Percentiles rank a stretch among this genome's conserved stretches.
Evolutionary conservation across 2,329 filamentous ascomycete species (phyloP).

Genomic region (Calycina herbarum): DNA sequence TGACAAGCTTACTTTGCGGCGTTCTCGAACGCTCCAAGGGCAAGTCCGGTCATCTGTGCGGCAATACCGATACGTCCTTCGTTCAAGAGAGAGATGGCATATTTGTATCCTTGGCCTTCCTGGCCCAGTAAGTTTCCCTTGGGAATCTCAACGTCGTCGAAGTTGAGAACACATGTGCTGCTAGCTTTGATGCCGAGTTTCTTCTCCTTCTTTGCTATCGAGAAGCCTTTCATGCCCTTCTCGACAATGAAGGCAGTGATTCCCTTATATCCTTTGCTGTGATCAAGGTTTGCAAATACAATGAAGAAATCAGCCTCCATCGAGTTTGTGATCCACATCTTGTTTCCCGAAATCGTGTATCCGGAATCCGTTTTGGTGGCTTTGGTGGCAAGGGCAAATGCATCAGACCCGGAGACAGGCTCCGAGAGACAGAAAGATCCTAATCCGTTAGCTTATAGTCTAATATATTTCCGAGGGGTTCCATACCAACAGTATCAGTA

Average conservation of each 20-base stretch:
- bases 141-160: constrained; percentile 92
- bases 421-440: constrained; percentile 91
- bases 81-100: constrained; percentile 90
- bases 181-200: constrained; percentile 96
- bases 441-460: constrained; percentile 20
- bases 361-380: constrained; percentile 80
- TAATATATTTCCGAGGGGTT: background rate
- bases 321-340: constrained; percentile 99
- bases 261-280: constrained; percentile 89
- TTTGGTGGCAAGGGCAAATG: constrained; percentile 91
- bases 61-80: constrained; percentile 97
- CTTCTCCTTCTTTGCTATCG: constrained; percentile 99
- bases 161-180: constrained; percentile 95
- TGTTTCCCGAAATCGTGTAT: constrained; percentile 84
- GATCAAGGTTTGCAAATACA: constrained; percentile 95
- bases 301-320: constrained; percentile 95
- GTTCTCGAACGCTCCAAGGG: constrained; percentile 92
- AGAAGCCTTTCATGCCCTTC: constrained; percentile 85
- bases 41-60: constrained; percentile 97
- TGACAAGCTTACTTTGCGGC: constrained; percentile 64
- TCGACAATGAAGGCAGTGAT: constrained; percentile 96
- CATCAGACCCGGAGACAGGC: constrained; percentile 89
- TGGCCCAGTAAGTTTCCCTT: constrained; percentile 85
- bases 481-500: constrained; percentile 72
- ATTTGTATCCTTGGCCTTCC: constrained; percentile 94